Conservation (phyloP, 2,329 filamentous ascomycete species). For the Colletotrichum sp. region DNA sequence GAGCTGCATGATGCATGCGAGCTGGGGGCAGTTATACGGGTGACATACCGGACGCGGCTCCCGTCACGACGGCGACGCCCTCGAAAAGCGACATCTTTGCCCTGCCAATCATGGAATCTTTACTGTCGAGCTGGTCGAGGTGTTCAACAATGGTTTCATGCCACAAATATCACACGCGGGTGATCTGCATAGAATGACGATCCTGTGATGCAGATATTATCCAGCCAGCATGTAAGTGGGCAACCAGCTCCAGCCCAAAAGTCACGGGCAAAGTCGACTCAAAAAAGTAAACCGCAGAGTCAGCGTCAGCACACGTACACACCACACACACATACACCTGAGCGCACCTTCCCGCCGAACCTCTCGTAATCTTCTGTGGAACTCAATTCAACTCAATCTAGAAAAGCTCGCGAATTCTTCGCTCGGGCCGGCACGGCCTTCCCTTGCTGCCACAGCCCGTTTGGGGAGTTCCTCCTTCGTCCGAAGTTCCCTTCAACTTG, state of each 20-base stretch:
- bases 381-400: neutral
- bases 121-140: neutral
- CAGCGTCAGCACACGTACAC: neutral
- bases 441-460: neutral
- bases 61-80: slow-evolving; percentile 35
- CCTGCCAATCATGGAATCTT: neutral
- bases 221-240: neutral
- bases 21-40: neutral
- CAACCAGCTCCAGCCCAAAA: neutral
- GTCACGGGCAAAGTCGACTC: neutral
- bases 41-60: slow-evolving; percentile 34
- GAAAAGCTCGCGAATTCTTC: neutral
- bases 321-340: neutral
- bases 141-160: neutral
- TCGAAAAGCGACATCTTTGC: slow-evolving; percentile 29
- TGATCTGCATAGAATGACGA: neutral
- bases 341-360: neutral
- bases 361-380: neutral
- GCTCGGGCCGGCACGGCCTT: neutral
- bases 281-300: neutral
- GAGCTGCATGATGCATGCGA: neutral
- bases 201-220: neutral
- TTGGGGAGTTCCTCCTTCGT: neutral
- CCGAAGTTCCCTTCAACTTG: neutral
- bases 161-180: neutral